These are phyloP conservation scores for Alisma plantagoaquatica DNA, from an alignment of 106 monocot genomes.

Conservation along the genomic window DNA sequence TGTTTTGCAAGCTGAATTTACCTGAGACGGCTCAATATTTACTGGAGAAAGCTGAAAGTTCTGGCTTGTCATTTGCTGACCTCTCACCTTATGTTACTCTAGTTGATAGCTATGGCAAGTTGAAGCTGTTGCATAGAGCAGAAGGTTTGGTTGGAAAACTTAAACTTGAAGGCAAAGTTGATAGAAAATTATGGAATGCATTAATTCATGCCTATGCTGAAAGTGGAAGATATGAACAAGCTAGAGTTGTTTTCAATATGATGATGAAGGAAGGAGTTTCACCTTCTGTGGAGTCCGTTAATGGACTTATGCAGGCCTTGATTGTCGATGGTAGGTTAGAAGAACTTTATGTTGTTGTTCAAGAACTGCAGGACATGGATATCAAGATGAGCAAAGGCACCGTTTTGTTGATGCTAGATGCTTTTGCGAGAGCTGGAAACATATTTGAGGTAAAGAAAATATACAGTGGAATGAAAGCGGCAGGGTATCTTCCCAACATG, in stretches of 20 bases:
- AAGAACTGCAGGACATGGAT: slow-evolving; percentile 93
- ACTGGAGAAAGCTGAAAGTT: slow-evolving; percentile 34
- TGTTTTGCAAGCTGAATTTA: slow-evolving; percentile 68
- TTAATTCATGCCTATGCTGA: slow-evolving; percentile 87
- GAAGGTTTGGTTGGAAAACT: slow-evolving; percentile 75
- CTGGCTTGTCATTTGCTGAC: slow-evolving; percentile 40
- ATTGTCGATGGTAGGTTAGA: slow-evolving; percentile 78
- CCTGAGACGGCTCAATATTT: slow-evolving; percentile 85
- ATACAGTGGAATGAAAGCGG: slow-evolving; percentile 93
- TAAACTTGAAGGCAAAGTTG: slow-evolving; percentile 34
- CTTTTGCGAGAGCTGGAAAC: slow-evolving; percentile 70
- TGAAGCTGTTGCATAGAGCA: slow-evolving; percentile 77
- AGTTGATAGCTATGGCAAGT: slow-evolving; percentile 66
- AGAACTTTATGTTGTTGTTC: slow-evolving; percentile 81
- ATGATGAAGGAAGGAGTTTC: slow-evolving; percentile 83
- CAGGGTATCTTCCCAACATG: slow-evolving; percentile 88
- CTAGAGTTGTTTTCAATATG: slow-evolving; percentile 74
- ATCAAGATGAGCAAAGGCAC: slow-evolving; percentile 96
- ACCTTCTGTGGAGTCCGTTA: slow-evolving; percentile 80
- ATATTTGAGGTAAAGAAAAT: slow-evolving; percentile 98
- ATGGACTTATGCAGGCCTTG: slow-evolving; percentile 75
- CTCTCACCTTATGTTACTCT: slow-evolving; percentile 38
- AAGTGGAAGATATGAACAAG: slow-evolving; percentile 83
- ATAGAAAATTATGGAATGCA: slow-evolving; percentile 92
- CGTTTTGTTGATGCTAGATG: slow-evolving; percentile 83